Evolutionary conservation across 2,329 filamentous ascomycete species (phyloP).

Genomic region (Claviceps africana): DNA sequence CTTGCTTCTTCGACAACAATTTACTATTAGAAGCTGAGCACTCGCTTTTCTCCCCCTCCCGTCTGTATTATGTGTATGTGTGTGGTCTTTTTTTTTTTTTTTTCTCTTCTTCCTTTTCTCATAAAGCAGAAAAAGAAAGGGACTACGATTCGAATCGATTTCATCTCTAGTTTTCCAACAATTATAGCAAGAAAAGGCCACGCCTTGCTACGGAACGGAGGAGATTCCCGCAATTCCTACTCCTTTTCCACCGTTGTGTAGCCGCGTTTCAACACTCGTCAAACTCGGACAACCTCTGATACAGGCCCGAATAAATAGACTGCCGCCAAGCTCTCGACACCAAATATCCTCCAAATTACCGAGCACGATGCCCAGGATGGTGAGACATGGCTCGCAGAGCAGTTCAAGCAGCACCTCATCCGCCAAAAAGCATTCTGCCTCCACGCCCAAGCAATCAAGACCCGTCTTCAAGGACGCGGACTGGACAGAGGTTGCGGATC

Average conservation of each 20-base stretch:
- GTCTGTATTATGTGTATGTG: too few relatives aligned
- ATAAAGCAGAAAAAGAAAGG: too few relatives aligned
- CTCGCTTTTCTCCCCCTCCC: background rate
- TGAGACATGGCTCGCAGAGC: slow-evolving; percentile 12
- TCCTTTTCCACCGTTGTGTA: background rate
- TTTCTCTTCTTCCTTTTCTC: background rate
- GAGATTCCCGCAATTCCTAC: background rate
- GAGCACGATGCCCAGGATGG: slow-evolving; percentile 5
- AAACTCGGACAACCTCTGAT: background rate
- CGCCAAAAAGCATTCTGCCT: slow-evolving; percentile 15
- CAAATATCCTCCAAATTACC: background rate
- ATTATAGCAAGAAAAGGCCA: background rate
- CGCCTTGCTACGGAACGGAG: background rate
- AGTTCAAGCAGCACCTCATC: slow-evolving; percentile 1
- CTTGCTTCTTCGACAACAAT: background rate
- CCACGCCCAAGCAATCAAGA: slow-evolving; percentile 24
- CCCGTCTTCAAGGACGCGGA: slow-evolving; percentile 38
- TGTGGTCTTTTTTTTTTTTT: background rate
- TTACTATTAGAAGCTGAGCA: slow-evolving; percentile 3
- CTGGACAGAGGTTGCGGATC: slow-evolving; percentile 57
- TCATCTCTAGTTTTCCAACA: background rate
- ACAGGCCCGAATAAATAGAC: background rate
- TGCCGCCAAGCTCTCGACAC: background rate
- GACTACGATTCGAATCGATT: background rate
- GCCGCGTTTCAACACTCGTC: too few relatives aligned